Conservation (phyloP, 805 yeast species). For the Starmera caribaea region DNA sequence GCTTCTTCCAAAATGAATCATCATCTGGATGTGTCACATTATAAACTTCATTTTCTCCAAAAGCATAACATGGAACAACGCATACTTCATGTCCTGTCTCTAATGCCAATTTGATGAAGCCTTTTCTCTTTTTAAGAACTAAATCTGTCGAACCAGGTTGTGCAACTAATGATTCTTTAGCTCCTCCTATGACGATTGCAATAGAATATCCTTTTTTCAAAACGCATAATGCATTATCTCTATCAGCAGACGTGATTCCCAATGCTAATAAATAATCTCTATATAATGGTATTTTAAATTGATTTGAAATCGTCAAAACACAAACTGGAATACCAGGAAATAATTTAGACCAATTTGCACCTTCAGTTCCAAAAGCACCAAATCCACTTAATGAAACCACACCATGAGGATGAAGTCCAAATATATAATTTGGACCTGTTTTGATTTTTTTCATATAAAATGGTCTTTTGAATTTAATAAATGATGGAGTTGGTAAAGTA, state of each 20-base stretch:
- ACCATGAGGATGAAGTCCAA: constrained; percentile 96
- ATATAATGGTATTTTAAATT: constrained; percentile 76
- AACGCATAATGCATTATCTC: constrained; percentile 56
- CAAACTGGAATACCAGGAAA: constrained; percentile 84
- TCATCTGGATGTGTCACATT: constrained; percentile 36
- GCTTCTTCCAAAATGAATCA: constrained; percentile 36
- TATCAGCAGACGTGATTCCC: constrained; percentile 81
- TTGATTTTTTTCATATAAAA: constrained; percentile 23
- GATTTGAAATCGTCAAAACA: constrained; percentile 71
- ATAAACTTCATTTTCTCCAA: constrained; percentile 77
- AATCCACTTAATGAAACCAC: constrained; percentile 87
- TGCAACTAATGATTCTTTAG: constrained; percentile 75
- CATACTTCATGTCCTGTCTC: constrained; percentile 59
- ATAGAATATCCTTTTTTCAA: constrained; percentile 62
- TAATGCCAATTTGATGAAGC: constrained; percentile 82
- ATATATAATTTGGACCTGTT: constrained; percentile 70
- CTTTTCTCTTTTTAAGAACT: constrained; percentile 70
- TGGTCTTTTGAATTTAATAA: constrained; percentile 7
- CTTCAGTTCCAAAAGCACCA: constrained; percentile 77
- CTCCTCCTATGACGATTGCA: constrained; percentile 92
- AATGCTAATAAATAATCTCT: constrained; percentile 75
- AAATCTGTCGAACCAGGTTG: constrained; percentile 51
- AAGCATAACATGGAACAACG: constrained; percentile 81
- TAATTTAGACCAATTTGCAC: constrained; percentile 52
- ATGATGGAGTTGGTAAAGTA: constrained; percentile 3